Evolutionary conservation across 108 stramenopile species (phyloP).

Genomic region (Skeletonema menzelii): DNA sequence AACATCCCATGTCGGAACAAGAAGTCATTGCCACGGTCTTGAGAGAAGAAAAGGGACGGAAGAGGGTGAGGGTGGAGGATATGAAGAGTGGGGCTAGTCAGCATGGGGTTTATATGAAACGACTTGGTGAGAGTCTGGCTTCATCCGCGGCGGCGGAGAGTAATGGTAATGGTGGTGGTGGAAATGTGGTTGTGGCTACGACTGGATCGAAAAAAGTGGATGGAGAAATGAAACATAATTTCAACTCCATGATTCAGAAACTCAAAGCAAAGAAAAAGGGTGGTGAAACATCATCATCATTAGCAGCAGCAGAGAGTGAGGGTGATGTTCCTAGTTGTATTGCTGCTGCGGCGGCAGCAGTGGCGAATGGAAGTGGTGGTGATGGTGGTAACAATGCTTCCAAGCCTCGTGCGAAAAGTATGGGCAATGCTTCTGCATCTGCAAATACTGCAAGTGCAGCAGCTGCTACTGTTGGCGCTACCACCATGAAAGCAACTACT

Average conservation of each 20-base stretch:
- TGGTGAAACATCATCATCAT: background rate
- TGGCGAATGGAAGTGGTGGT: background rate
- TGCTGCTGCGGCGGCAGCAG: background rate
- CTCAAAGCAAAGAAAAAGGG: background rate
- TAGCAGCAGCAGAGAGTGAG: too few species aligned
- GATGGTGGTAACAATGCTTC: too few species aligned
- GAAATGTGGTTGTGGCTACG: background rate
- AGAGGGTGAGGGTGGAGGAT: background rate
- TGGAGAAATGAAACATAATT: conserved; percentile 3
- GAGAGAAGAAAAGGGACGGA: conserved; percentile 30
- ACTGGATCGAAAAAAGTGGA: conserved; percentile 22
- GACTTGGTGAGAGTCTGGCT: too few species aligned
- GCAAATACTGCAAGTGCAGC: too few species aligned
- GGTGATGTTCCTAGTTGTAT: background rate
- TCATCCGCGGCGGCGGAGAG: too few species aligned
- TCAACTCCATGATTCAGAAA: conserved; percentile 1
- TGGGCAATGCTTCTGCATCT: too few species aligned
- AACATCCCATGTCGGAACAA: conserved; percentile 40
- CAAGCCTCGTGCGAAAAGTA: too few species aligned
- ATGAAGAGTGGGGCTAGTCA: background rate
- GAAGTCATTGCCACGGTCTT: conserved; percentile 47
- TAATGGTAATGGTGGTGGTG: too few species aligned
- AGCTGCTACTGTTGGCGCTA: too few species aligned
- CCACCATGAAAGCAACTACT: too few species aligned
- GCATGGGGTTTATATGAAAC: too few species aligned